phyloP scores from a whole-genome alignment of 495 filamentous ascomycete genomes.

The Tuber umbilicatum region DNA sequence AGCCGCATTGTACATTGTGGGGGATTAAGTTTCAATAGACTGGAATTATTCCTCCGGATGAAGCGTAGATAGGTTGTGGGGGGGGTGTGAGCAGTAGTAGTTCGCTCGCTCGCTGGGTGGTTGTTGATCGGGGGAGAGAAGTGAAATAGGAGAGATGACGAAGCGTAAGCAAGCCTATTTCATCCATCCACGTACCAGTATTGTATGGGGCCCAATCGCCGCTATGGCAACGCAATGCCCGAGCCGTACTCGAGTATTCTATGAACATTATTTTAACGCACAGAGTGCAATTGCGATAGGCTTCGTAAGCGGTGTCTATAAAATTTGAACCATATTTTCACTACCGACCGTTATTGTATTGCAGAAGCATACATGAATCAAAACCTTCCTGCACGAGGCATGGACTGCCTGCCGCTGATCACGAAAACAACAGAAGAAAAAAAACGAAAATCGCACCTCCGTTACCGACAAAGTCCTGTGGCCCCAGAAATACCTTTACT shows the following conservation, averaged over 20 bases:
- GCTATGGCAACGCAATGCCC: conserved; percentile 30
- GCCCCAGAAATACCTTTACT: not conserved
- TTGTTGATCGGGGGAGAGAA: conserved; percentile 14
- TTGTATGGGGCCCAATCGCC: conserved; percentile 23
- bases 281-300: not conserved
- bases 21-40: not conserved
- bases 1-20: conserved; percentile 28
- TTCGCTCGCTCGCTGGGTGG: conserved; percentile 9
- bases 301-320: not conserved
- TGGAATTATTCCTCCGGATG: conserved; percentile 1
- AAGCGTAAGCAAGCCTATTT: conserved; percentile 10
- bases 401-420: not conserved
- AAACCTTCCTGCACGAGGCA: not conserved
- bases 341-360: not conserved
- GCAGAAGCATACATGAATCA: not conserved
- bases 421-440: not conserved
- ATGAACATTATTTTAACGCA: not conserved
- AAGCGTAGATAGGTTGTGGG: conserved; percentile 2
- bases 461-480: not conserved
- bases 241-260: not conserved
- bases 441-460: not conserved
- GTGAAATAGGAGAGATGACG: conserved; percentile 35
- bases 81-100: conserved; percentile 6
- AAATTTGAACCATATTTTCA: not conserved
- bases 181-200: conserved; percentile 1